Evolutionary conservation across 441 rosid genomes (phyloP), one percentile per base, ranked within the genome.

Genomic region (Codiaeum variegatum): DNA sequence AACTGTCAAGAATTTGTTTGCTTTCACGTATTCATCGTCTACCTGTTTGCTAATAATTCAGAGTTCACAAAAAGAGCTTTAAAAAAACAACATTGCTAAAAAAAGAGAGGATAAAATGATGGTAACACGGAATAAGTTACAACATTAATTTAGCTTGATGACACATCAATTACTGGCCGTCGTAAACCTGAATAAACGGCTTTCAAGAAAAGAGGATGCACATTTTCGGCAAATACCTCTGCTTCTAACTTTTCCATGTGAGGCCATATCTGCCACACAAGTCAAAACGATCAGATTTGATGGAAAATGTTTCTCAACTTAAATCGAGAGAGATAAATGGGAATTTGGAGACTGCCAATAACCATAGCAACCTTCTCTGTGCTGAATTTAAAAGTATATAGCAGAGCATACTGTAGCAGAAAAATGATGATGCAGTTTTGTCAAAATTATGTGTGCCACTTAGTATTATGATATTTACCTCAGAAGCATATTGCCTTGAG

Each of bases 401-500:
- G 6, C 6, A 16, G 4, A 16, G n/a, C 18, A 47, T 47, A 47
- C n/a, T 47, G 52, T 47, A 18, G n/a, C n/a, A 47, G 1, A 47
- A 47, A 46, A 47, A 47, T 47, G 52, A 47, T 16, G 7, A 3
- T 47, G 6, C 52, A 18, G 18, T 18, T 3, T 47, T 1, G 51
- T 12, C n/a, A n/a, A 19, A 52, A 34, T 46, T 49, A 12, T 31
- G 13, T 38, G 7, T 13, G 15, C 49, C 23, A 34, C 24, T 4
- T 23, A 6, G 60, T 28, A 4, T 6, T 1, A 47, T 51, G 26
- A 78, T 16, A 21, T 70, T 83, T 84, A 96, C 99, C 98, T 96
- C 99, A n/a, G 90, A 79, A 19, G 97, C 97, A 75, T 91, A 93
- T 75, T 96, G 97, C 80, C 99, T 89, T 47, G 99, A 84, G 75